Conservation (phyloP, 345 rosid genomes). For the Ailanthus altissimus region DNA sequence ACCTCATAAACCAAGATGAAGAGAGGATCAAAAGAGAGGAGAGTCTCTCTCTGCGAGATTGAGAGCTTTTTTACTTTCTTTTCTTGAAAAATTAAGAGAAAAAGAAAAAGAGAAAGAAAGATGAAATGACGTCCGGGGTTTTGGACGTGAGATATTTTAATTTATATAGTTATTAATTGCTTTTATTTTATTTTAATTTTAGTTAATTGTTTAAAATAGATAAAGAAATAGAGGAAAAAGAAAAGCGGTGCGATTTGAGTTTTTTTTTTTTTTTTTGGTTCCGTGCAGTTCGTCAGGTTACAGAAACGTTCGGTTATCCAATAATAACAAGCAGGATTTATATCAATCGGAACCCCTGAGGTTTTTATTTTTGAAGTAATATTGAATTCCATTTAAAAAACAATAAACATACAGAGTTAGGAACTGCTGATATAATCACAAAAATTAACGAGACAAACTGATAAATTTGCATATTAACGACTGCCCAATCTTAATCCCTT, state of each 20-base stretch:
- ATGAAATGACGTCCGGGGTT: not conserved
- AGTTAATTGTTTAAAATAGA: not conserved
- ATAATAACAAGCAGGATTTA: not conserved
- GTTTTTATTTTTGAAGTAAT: too few species aligned
- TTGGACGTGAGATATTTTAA: not conserved
- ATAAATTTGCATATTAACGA: too few species aligned
- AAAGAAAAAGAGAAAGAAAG: not conserved
- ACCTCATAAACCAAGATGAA: slow-evolving; percentile 54
- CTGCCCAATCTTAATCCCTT: too few species aligned
- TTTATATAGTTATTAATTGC: not conserved
- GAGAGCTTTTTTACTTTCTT: not conserved
- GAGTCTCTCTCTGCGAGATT: slow-evolving; percentile 21
- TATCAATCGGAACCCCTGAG: not conserved
- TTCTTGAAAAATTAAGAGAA: not conserved
- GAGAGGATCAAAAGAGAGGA: slow-evolving; percentile 26
- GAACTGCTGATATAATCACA: too few species aligned
- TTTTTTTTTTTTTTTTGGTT: not conserved
- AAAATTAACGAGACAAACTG: too few species aligned
- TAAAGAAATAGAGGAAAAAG: not conserved
- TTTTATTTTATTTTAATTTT: not conserved
- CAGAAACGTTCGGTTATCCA: not conserved
- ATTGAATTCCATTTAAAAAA: too few species aligned
- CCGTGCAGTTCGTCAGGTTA: not conserved
- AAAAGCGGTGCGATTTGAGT: not conserved
- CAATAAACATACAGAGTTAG: too few species aligned